phyloP scores from a whole-genome alignment of 2,329 filamentous ascomycete species.

The Aspergillus pseudoterreus region DNA sequence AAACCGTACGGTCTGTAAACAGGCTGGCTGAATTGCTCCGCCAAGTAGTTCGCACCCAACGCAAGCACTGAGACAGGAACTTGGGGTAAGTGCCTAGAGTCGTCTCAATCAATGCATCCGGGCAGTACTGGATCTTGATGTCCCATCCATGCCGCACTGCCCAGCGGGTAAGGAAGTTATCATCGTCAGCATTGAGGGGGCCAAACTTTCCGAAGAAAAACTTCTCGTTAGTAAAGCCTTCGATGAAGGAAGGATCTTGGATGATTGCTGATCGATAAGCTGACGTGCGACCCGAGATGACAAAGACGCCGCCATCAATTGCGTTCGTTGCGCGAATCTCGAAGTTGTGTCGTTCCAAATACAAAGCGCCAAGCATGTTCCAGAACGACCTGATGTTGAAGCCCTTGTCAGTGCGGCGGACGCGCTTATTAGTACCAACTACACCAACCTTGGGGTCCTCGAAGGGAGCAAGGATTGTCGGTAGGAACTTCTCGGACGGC shows the following conservation, averaged over 20 bases:
- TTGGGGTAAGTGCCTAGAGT: slow-evolving; percentile 50
- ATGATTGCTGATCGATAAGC: slow-evolving; percentile 52
- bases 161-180: slow-evolving; percentile 59
- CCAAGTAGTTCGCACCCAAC: slow-evolving; percentile 59
- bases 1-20: slow-evolving; percentile 36
- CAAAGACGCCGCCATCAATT: slow-evolving; percentile 58
- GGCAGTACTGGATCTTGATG: slow-evolving; percentile 53
- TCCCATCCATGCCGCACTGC: slow-evolving; percentile 49
- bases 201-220: slow-evolving; percentile 47
- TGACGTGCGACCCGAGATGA: slow-evolving; percentile 55
- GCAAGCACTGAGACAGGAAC: slow-evolving; percentile 51
- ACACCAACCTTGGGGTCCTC: slow-evolving; percentile 48
- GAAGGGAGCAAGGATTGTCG: slow-evolving; percentile 41
- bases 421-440: slow-evolving; percentile 56
- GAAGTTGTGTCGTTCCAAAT: slow-evolving; percentile 61
- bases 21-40: slow-evolving; percentile 54
- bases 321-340: slow-evolving; percentile 55
- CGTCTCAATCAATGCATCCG: slow-evolving; percentile 50
- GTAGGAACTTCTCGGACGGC: slow-evolving; percentile 40
- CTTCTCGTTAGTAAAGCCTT: slow-evolving; percentile 47
- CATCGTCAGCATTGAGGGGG: slow-evolving; percentile 55
- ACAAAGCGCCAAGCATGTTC: slow-evolving; percentile 58
- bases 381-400: slow-evolving; percentile 29
- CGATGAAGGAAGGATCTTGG: slow-evolving; percentile 40
- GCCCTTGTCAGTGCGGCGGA: slow-evolving; percentile 35